phyloP scores from a whole-genome alignment of 2,329 filamentous ascomycete species.

The Pseudogymnoascus sp. region DNA sequence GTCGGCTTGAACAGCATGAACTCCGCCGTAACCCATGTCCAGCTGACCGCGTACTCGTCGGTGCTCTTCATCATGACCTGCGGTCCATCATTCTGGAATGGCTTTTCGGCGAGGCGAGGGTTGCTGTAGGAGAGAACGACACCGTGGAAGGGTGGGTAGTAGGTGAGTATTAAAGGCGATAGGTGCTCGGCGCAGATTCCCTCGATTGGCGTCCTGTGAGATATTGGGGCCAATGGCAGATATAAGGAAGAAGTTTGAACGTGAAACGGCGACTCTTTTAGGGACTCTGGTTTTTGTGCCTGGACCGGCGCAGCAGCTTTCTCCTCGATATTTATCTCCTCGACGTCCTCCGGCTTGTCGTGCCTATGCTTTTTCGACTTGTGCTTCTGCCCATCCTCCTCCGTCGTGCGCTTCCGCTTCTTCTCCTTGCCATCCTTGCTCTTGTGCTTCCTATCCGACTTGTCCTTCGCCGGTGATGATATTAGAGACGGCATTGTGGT shows the following conservation, averaged over 20 bases:
- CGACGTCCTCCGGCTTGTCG: constrained; percentile 36
- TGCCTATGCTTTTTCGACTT: constrained; percentile 38
- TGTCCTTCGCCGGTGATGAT: constrained; percentile 17
- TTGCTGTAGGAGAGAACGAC: constrained; percentile 70
- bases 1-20: constrained; percentile 75
- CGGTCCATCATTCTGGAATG: constrained; percentile 43
- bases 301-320: constrained; percentile 11
- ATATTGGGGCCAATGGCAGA: constrained; percentile 63
- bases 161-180: constrained; percentile 65
- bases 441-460: constrained; percentile 28
- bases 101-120: constrained; percentile 53
- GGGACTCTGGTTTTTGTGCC: neutral
- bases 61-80: constrained; percentile 43
- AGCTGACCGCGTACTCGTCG: constrained; percentile 80
- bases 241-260: constrained; percentile 74
- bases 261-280: constrained; percentile 59
- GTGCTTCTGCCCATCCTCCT: constrained; percentile 35
- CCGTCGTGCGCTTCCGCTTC: constrained; percentile 31
- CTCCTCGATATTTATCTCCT: constrained; percentile 11
- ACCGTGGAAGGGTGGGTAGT: constrained; percentile 63
- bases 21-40: constrained; percentile 81
- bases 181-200: constrained; percentile 67
- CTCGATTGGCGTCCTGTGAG: constrained; percentile 61
- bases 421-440: constrained; percentile 33
- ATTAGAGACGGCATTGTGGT: constrained; percentile 14